Conservation (phyloP, 2,329 filamentous ascomycete genomes). For the Monilinia fructicola region DNA sequence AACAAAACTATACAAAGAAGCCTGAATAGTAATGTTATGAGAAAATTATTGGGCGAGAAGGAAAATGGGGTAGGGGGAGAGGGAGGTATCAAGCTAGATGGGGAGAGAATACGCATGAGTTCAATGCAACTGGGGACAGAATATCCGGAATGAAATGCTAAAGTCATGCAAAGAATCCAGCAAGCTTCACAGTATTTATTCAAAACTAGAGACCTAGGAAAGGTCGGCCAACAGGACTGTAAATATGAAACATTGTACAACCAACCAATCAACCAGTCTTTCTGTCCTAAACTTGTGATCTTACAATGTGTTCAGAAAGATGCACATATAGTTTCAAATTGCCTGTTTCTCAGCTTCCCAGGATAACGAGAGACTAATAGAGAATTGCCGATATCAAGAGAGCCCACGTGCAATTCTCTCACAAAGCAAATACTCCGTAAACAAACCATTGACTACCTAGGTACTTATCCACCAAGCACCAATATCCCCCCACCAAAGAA, state of each 20-base stretch:
- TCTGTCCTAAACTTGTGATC: neutral
- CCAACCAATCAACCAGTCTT: neutral
- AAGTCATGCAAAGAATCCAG: neutral
- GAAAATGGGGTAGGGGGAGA: neutral
- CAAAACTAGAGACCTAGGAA: neutral
- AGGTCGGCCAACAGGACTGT: conserved; percentile 11
- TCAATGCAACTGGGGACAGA: neutral
- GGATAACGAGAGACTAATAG: too few relatives aligned
- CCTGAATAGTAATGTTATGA: conserved; percentile 23
- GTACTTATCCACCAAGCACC: neutral
- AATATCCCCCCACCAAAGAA: conserved; percentile 17
- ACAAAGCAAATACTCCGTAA: neutral
- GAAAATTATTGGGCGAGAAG: neutral
- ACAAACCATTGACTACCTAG: neutral
- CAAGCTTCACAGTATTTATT: neutral
- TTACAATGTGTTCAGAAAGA: neutral
- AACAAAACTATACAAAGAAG: conserved; percentile 71
- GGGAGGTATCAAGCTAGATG: neutral
- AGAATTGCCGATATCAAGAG: neutral
- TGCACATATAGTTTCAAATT: neutral
- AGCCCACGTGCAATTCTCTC: neutral
- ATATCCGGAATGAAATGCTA: conserved; percentile 1
- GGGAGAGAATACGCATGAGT: neutral
- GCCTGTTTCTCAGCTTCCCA: too few relatives aligned
- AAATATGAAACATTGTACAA: conserved; percentile 24